phyloP scores from a whole-genome alignment of 164 flowering plant genomes.

The Malania oleifera region DNA sequence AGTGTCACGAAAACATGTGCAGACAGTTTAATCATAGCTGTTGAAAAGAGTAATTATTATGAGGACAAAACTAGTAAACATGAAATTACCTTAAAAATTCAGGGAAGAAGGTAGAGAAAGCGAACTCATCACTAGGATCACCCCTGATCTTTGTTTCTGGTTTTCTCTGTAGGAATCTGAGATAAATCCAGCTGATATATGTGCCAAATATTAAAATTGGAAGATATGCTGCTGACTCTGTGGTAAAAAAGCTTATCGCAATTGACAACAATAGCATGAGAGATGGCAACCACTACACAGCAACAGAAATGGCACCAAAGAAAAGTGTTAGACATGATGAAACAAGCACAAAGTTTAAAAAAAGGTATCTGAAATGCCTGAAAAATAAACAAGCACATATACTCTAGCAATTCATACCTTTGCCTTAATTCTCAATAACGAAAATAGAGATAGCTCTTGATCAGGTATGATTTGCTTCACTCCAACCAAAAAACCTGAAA shows the following conservation, averaged over 20 bases:
- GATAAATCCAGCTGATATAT: constrained; percentile 88
- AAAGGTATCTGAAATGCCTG: neutral
- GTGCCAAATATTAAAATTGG: constrained; percentile 81
- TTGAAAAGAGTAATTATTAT: neutral
- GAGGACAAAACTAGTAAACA: neutral
- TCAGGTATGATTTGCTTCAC: constrained; percentile 96
- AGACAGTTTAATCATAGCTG: no score
- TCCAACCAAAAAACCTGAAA: constrained; percentile 83
- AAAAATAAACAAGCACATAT: neutral
- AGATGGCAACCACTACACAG: constrained; percentile 87
- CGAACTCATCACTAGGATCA: constrained; percentile 94
- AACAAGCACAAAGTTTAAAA: constrained; percentile 3
- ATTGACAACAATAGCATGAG: constrained; percentile 49
- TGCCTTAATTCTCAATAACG: constrained; percentile 60
- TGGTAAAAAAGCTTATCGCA: constrained; percentile 52
- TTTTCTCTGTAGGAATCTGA: constrained; percentile 75
- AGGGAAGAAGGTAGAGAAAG: constrained; percentile 93
- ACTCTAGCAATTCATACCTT: constrained; percentile 42
- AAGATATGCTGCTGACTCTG: constrained; percentile 63
- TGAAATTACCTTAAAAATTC: constrained; percentile 58
- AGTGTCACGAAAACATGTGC: no score
- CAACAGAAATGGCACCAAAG: constrained; percentile 1
- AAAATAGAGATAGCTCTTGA: constrained; percentile 55
- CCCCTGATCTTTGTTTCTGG: constrained; percentile 79
- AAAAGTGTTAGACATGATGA: neutral